phyloP scores from a whole-genome alignment of 1,284 basidiomycete species.

The Boletus sp. region DNA sequence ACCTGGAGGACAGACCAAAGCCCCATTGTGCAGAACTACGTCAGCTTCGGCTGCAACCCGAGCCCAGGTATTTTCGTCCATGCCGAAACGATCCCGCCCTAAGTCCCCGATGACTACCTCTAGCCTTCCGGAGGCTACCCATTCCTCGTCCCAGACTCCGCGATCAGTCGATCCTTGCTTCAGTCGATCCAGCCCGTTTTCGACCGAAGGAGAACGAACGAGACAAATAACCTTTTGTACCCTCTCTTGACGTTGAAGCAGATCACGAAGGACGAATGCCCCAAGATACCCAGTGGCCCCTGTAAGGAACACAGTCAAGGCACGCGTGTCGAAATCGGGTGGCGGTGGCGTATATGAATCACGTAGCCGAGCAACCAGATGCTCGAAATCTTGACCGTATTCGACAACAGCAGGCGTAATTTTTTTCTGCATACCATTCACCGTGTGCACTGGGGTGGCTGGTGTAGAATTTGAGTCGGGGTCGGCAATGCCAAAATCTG shows the following conservation, averaged over 20 bases:
- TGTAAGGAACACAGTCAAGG: constrained; percentile 86
- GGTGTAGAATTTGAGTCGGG: constrained; percentile 33
- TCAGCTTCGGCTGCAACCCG: constrained; percentile 75
- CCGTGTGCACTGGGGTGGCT: constrained; percentile 12
- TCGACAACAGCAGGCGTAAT: constrained; percentile 37
- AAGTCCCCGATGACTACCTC: constrained; percentile 91
- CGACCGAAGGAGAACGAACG: constrained; percentile 69
- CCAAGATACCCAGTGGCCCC: constrained; percentile 98
- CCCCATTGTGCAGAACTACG: constrained; percentile 92
- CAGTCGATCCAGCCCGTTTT: constrained; percentile 70
- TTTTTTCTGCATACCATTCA: constrained; percentile 21
- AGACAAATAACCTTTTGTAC: constrained; percentile 91
- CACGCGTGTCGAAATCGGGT: constrained; percentile 48
- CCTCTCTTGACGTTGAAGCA: constrained; percentile 59
- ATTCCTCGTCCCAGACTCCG: constrained; percentile 91
- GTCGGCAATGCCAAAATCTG: constrained; percentile 74
- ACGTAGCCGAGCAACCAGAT: constrained; percentile 57
- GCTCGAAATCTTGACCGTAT: constrained; percentile 81
- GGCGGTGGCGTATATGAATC: constrained; percentile 57
- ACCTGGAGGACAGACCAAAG: constrained; percentile 60
- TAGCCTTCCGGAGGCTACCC: constrained; percentile 68
- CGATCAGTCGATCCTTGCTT: constrained; percentile 77
- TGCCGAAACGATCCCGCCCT: constrained; percentile 71
- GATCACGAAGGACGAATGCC: constrained; percentile 84
- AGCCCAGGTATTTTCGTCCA: constrained; percentile 65